Evolutionary conservation across 106 monocot genomes (phyloP).

Genomic region (Dendrobium officinale): DNA sequence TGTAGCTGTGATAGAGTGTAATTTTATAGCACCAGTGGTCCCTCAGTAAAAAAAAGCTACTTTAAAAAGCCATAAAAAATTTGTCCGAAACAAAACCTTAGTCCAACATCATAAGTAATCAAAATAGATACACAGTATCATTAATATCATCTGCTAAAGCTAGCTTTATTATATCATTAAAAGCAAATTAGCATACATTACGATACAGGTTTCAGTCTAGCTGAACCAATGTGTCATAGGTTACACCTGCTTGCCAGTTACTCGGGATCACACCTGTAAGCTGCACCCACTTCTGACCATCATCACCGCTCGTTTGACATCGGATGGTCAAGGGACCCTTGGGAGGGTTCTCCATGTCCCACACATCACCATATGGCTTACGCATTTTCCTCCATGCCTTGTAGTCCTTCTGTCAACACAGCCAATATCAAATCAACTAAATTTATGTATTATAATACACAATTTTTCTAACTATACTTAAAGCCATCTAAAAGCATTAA

Average conservation of each 20-base stretch:
- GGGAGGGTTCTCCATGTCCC: slow-evolving; percentile 27
- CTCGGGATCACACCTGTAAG: slow-evolving; percentile 5
- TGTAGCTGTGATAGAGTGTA: too few species aligned
- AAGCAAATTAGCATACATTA: too few species aligned
- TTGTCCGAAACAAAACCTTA: too few species aligned
- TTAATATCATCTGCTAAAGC: too few species aligned
- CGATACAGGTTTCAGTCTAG: not conserved
- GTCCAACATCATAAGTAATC: too few species aligned
- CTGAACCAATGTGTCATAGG: slow-evolving; percentile 12
- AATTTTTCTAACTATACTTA: not conserved
- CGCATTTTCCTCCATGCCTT: slow-evolving; percentile 21
- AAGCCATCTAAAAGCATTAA: too few species aligned
- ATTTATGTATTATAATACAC: not conserved
- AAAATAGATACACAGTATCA: too few species aligned
- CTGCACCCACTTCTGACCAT: slow-evolving; percentile 15
- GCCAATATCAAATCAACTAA: not conserved
- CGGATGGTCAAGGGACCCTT: slow-evolving; percentile 18
- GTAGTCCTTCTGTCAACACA: slow-evolving; percentile 15
- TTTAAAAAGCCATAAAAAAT: too few species aligned
- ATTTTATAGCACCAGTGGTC: too few species aligned
- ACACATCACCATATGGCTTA: slow-evolving; percentile 25
- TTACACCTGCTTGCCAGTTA: slow-evolving; percentile 21
- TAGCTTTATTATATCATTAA: too few species aligned
- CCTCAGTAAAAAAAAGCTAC: too few species aligned
- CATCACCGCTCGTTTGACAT: slow-evolving; percentile 6